phyloP scores from a whole-genome alignment of 2,329 filamentous ascomycete genomes.

The Xylaria polymorpha region DNA sequence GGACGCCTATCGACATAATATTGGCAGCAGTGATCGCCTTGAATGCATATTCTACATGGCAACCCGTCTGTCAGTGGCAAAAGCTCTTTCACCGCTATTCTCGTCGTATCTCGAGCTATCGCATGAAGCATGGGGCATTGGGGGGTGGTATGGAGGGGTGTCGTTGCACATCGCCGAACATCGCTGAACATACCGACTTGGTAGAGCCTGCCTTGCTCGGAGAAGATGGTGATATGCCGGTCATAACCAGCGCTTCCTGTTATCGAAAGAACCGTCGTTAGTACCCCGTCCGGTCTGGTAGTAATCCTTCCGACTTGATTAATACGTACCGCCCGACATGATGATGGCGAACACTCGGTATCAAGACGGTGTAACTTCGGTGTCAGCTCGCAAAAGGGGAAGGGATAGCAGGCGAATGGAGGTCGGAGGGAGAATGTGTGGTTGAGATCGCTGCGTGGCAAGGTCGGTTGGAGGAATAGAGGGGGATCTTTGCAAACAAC shows the following conservation, averaged over 20 bases:
- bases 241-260: conserved; percentile 90
- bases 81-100: conserved; percentile 33
- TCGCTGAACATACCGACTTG: conserved; percentile 87
- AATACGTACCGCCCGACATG: conserved; percentile 61
- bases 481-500: conserved; percentile 15
- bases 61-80: conserved; percentile 43
- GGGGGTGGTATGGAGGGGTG: conserved; percentile 30
- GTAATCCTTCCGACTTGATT: conserved; percentile 20
- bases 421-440: background rate
- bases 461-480: conserved; percentile 17
- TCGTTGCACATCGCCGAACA: conserved; percentile 31
- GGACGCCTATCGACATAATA: conserved; percentile 96
- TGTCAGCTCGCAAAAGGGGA: conserved; percentile 23
- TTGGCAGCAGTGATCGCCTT: conserved; percentile 99
- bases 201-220: conserved; percentile 96
- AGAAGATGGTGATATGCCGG: conserved; percentile 99
- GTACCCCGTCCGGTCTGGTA: conserved; percentile 39
- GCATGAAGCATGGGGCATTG: conserved; percentile 24
- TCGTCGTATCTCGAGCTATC: conserved; percentile 11
- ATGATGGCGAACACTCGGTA: conserved; percentile 53
- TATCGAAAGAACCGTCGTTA: conserved; percentile 54
- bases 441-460: conserved; percentile 6
- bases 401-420: background rate
- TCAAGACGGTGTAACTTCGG: conserved; percentile 28
- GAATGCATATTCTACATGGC: conserved; percentile 93